These are phyloP conservation scores for Plasmodium cynomolgi DNA, from an alignment of 169 alveolate species.

Conservation along the genomic window DNA sequence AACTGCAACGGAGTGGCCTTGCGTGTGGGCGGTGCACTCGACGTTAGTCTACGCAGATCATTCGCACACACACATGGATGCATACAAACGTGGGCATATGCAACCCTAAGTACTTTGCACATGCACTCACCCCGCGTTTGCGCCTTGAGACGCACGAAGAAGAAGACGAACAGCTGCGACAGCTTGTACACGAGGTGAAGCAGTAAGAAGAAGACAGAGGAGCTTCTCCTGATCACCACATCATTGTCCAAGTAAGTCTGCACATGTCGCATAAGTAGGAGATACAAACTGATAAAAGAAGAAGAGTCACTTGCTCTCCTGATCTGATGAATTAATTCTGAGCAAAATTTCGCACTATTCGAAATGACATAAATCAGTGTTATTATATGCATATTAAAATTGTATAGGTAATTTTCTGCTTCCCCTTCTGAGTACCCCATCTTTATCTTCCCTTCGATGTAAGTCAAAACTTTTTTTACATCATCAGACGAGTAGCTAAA, in stretches of 20 bases:
- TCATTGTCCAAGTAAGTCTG: background rate
- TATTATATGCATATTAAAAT: slow-evolving; percentile 32
- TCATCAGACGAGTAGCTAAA: slow-evolving; percentile 27
- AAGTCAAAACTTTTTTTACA: background rate
- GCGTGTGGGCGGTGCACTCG: background rate
- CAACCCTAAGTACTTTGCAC: background rate
- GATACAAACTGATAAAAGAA: slow-evolving; percentile 26
- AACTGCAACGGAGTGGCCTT: too few relatives aligned
- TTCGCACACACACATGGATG: background rate
- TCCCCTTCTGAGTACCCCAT: background rate
- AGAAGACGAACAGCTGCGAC: slow-evolving; percentile 46
- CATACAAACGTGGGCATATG: background rate
- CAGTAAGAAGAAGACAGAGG: background rate
- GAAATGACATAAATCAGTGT: slow-evolving; percentile 32
- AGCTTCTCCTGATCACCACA: background rate
- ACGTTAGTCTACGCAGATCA: background rate
- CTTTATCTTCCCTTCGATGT: background rate
- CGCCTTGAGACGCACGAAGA: slow-evolving; percentile 8
- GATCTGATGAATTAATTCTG: background rate
- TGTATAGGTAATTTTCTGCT: slow-evolving; percentile 14
- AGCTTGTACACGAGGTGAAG: slow-evolving; percentile 49
- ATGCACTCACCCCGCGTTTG: slow-evolving; percentile 8
- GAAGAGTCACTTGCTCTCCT: background rate
- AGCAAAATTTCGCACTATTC: slow-evolving; percentile 13
- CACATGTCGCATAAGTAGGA: slow-evolving; percentile 23